phyloP scores from a whole-genome alignment of 257 asterid species.

The Primulina tabacum region DNA sequence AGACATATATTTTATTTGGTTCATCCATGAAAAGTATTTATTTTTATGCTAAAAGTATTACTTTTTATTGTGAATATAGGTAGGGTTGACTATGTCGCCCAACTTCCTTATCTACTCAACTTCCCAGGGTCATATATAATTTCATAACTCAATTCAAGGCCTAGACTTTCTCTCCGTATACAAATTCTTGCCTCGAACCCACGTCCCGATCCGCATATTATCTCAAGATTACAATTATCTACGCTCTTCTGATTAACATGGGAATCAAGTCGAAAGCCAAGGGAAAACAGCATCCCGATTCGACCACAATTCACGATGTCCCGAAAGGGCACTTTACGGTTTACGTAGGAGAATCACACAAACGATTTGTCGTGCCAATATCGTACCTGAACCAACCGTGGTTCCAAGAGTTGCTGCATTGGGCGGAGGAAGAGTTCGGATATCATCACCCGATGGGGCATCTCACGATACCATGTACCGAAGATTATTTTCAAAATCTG shows the following conservation, averaged over 20 bases:
- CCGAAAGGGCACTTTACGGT: conserved; percentile 53
- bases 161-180: conserved; percentile 7
- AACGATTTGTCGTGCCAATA: conserved; percentile 43
- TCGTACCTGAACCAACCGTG: conserved; percentile 47
- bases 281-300: conserved; percentile 38
- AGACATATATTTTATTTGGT: no score
- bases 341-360: conserved; percentile 37
- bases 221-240: background rate
- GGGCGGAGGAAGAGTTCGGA: conserved; percentile 71
- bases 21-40: no score
- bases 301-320: conserved; percentile 23
- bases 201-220: background rate
- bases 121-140: background rate
- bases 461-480: conserved; percentile 48
- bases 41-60: no score
- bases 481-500: conserved; percentile 40
- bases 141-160: background rate
- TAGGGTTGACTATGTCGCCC: conserved; percentile 68
- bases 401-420: conserved; percentile 57
- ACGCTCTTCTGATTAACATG: conserved; percentile 24
- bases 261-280: conserved; percentile 50
- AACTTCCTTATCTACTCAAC: conserved; percentile 30
- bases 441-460: conserved; percentile 53
- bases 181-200: conserved; percentile 7
- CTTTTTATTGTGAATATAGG: no score